Percentiles rank a stretch among this genome's conserved stretches.
Conservation (phyloP, 257 asterid species). For the Solanum chilense region DNA sequence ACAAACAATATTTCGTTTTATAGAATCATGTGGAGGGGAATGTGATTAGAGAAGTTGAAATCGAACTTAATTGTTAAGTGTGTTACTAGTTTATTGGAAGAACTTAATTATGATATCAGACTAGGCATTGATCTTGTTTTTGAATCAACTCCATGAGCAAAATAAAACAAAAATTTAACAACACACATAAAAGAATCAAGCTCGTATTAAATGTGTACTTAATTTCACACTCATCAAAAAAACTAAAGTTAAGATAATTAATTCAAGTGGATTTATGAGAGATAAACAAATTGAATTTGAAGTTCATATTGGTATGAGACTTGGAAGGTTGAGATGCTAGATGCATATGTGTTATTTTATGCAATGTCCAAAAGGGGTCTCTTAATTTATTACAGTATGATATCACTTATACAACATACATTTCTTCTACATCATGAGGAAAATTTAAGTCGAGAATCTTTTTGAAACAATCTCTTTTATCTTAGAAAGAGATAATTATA, state of each 20-base stretch:
- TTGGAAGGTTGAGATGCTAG: not conserved
- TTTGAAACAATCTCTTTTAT: too few species aligned
- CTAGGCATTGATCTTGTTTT: not conserved
- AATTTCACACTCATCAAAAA: not conserved
- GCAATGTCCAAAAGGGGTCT: not conserved
- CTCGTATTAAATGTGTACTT: not conserved
- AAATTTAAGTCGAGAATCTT: not conserved
- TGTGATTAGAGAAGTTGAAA: not conserved
- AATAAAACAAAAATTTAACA: not conserved
- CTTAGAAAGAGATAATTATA: fast-evolving
- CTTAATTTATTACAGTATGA: not conserved
- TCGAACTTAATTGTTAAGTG: not conserved
- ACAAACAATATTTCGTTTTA: not conserved
- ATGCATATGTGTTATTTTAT: not conserved
- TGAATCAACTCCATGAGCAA: not conserved
- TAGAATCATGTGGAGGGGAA: not conserved
- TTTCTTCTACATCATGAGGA: not conserved
- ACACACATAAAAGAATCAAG: not conserved
- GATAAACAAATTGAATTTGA: not conserved
- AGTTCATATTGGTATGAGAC: not conserved
- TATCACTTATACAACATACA: not conserved
- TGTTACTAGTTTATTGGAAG: not conserved
- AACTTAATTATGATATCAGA: not conserved
- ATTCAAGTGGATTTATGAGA: not conserved
- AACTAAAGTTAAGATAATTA: not conserved